Evolutionary conservation across 768 basidiomycete genomes (phyloP), one percentile per base, ranked within the genome.

Genomic region (Boletus speciosus): DNA sequence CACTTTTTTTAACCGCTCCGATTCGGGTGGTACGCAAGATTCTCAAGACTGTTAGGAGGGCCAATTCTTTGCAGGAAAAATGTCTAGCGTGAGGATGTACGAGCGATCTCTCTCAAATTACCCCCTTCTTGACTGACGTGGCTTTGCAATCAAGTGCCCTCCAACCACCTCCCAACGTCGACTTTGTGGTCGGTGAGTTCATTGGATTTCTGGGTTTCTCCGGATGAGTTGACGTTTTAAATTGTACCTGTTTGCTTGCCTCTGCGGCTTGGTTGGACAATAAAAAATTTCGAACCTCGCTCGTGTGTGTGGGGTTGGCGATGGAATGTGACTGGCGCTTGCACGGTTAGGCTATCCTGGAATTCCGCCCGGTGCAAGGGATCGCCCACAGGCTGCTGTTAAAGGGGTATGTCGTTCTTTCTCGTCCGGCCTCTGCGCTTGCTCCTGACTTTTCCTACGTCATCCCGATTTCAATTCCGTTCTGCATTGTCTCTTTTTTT

Each of bases 81-180:
- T 79, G 77, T 72, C 78, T 29, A 73, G 65, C 61, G 73, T 79
- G 46, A 73, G 73, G 67, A 74, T 79, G 78, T 80, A 55, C 64
- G 79, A 59, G 3, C 56, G 6, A 21, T 44, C 27, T 52, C 48
- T 40, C 49, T 40, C 35, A 25, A 6, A 41, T 34, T 14, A 19
- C 36, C 27, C 10, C 21, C 35, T 35, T 6, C 31, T 23, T 32
- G 52, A 36, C 56, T 65, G 14, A 61, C 55, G n/a, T 37, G 42
- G 38, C 15, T 25, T n/a, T 47, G 40, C 47, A 19, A 41, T 46
- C 32, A 58, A 93, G 90, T 67, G 89, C 84, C 39, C 78, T 93
- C 58, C 86, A 89, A 56, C 89, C 90, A 9, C 91, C 90, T 44
- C 90, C 90, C 40, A 91, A 93, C 74, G 86, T 91, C 67, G 90